Percentiles rank a stretch among this genome's conserved stretches.
phyloP scores from a whole-genome alignment of 2,329 filamentous ascomycete species.

The Nemania serpens region DNA sequence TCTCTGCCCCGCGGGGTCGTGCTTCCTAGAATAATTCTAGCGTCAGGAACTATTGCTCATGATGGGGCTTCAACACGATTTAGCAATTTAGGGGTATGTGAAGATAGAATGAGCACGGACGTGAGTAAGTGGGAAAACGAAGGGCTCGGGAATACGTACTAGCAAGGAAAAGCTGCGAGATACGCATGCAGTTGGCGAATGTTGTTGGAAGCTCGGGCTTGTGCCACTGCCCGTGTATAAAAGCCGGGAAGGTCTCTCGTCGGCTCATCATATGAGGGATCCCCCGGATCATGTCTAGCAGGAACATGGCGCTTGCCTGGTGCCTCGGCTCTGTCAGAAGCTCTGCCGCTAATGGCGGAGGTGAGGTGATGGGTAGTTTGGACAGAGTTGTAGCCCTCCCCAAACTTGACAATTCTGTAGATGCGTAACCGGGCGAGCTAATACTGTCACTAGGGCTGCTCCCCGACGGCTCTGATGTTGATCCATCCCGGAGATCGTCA shows the following conservation, averaged over 20 bases:
- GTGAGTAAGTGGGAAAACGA: background rate
- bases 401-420: background rate
- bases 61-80: too few species aligned
- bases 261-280: slow-evolving; percentile 31
- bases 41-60: background rate
- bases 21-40: background rate
- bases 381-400: background rate
- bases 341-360: slow-evolving; percentile 25
- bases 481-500: slow-evolving; percentile 6
- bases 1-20: background rate
- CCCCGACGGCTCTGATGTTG: slow-evolving; percentile 13
- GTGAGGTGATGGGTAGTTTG: background rate
- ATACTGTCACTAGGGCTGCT: slow-evolving; percentile 11
- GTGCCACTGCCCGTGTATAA: slow-evolving; percentile 33
- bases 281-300: slow-evolving; percentile 32
- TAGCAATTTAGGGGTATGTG: background rate
- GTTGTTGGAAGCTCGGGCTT: slow-evolving; percentile 22
- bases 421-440: background rate
- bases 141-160: background rate
- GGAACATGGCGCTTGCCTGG: slow-evolving; percentile 27
- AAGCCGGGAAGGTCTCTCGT: slow-evolving; percentile 31
- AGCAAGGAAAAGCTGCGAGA: slow-evolving; percentile 25
- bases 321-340: slow-evolving; percentile 31
- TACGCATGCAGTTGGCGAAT: slow-evolving; percentile 26
- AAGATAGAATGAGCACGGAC: background rate